phyloP scores from a whole-genome alignment of 371 early-diverging fungal genomes.

The Capniomyces stellatus region DNA sequence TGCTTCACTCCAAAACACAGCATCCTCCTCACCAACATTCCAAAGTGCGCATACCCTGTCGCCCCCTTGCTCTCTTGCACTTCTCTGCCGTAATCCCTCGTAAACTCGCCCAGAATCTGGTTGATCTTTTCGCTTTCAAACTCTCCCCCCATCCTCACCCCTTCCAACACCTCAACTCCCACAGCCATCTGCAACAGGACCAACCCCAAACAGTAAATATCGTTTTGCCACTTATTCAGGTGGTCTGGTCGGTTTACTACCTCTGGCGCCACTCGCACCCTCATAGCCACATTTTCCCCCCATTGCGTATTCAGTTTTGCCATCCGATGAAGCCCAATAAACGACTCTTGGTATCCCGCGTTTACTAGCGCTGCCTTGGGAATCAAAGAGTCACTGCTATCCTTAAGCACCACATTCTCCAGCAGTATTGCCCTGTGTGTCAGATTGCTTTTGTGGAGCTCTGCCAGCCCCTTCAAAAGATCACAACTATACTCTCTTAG shows the following conservation, averaged over 20 bases:
- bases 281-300: constrained; percentile 8
- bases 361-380: constrained; percentile 22
- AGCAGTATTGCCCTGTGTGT: constrained; percentile 22
- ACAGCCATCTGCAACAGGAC: constrained; percentile 53
- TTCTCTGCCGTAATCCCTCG: constrained; percentile 27
- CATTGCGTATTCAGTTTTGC: constrained; percentile 11
- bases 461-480: constrained; percentile 15
- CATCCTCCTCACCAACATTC: constrained; percentile 9
- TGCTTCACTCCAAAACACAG: constrained; percentile 18
- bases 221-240: constrained; percentile 42
- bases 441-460: constrained; percentile 19
- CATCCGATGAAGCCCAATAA: constrained; percentile 24
- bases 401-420: constrained; percentile 27
- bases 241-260: constrained; percentile 32
- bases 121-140: constrained; percentile 31
- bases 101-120: constrained; percentile 24
- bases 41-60: constrained; percentile 10
- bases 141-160: constrained; percentile 31
- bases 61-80: constrained; percentile 33
- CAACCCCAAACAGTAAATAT: constrained; percentile 56
- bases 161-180: constrained; percentile 37
- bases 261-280: constrained; percentile 37
- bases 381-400: constrained; percentile 1
- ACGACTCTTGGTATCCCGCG: constrained; percentile 25
- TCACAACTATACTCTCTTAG: constrained; percentile 17